Conservation (phyloP, 2,329 filamentous ascomycete species). For the Zasmidium cellare region DNA sequence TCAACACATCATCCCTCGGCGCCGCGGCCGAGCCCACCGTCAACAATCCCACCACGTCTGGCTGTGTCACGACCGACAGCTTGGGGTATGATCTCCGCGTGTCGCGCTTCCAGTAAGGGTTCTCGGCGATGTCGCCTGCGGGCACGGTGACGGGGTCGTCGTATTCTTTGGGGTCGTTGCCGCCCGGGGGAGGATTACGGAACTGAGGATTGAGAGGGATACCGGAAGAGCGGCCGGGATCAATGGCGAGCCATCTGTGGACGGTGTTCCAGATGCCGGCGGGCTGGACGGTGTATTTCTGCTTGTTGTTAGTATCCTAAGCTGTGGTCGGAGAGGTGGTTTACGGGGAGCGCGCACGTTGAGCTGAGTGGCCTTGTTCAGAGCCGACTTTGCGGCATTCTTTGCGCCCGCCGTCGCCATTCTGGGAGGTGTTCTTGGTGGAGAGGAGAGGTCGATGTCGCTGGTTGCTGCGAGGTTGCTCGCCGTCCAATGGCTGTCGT, state of each 20-base stretch:
- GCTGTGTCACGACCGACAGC: slow-evolving; percentile 77
- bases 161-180: slow-evolving; percentile 68
- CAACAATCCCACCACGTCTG: slow-evolving; percentile 81
- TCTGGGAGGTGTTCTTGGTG: not conserved
- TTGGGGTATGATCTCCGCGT: slow-evolving; percentile 77
- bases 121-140: slow-evolving; percentile 85
- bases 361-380: slow-evolving; percentile 19
- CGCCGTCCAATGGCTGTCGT: slow-evolving; percentile 12
- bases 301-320: slow-evolving; percentile 11
- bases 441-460: slow-evolving; percentile 1
- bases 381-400: slow-evolving; percentile 17
- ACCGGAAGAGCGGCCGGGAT: slow-evolving; percentile 85
- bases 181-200: slow-evolving; percentile 81
- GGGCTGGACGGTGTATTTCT: slow-evolving; percentile 98
- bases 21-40: slow-evolving; percentile 76
- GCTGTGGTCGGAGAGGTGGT: not conserved
- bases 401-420: slow-evolving; percentile 23
- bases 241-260: slow-evolving; percentile 75
- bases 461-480: slow-evolving; percentile 4
- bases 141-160: slow-evolving; percentile 81
- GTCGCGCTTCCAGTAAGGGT: slow-evolving; percentile 97
- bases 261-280: slow-evolving; percentile 83
- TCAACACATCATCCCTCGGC: slow-evolving; percentile 74
- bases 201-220: slow-evolving; percentile 90
- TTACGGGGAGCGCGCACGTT: slow-evolving; percentile 11